Base-by-base conservation (phyloP, 805 yeast species). In the Citeromyces nyonsensis region DNA sequence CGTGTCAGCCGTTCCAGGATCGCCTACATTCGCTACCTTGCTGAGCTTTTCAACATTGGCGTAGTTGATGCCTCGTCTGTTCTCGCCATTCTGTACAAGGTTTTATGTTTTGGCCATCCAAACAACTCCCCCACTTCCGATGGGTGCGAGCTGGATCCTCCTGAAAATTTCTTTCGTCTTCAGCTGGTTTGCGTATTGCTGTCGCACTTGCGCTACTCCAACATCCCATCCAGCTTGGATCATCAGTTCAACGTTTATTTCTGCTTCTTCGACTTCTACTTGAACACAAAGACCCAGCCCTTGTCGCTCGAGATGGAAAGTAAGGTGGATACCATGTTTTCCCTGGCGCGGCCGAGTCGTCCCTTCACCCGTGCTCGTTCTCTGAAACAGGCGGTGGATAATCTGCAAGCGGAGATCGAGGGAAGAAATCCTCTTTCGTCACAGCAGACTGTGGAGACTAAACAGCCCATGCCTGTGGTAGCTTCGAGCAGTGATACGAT, bases 121-220 rank as follows among this genome's bases (percentile, higher is more conserved):
- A 57, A 61, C 36, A 69, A 69, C 33, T 63, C 63, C 32, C 86
- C 93, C 2, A 51, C 45, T 7, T 63, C 65, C 5, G 57, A 54
- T 14, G 40, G 35, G 4, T 27, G 45, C 3, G 55, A 54, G 11
- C 33, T 64, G n/a, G 95, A 85, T 52, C 54, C 54, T 9, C 73
- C 76, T 0, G 66, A 73, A 41, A 74, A 81, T 43, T 81, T 74
- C 45, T 82, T 83, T 51, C 61, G 95, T 36, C 56, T 83, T 25
- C 72, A 71, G 26, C 51, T 85, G 45, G 51, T 68, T 12, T 45
- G 66, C 18, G 48, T 59, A 0, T 45, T 71, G 4, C 43, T 76
- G 12, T 57, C 5, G 32, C 37, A 10, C 14, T 36, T 2, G 24
- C 28, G 6, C 18, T 11, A 5, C 22, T 7, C 5, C 5, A 18